Base-by-base conservation (phyloP, 2,329 filamentous ascomycete species). In the Aspergillus ibericus region DNA sequence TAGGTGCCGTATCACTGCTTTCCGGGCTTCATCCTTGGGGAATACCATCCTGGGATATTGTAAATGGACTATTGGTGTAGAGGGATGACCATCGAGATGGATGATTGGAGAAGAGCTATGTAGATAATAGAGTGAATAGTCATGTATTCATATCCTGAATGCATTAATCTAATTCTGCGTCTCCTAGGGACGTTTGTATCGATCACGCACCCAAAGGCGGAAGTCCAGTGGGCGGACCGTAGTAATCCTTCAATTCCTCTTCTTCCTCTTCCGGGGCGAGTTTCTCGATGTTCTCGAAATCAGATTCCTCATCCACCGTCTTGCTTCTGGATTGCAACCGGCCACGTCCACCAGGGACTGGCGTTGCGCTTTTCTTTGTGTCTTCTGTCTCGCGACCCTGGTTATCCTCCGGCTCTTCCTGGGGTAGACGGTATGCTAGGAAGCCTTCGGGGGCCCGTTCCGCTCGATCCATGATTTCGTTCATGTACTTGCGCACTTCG, bases 401-500 rank as follows among this genome's bases (percentile, higher is more conserved):
- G 25, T 51, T 58, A 12, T 61, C 61, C 29, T 70, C 70, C 5
- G 52, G 56, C 29, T 75, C 72, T 51, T 80, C 78, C 5, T 70
- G 70, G 3, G 85, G 85, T 50, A 88, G 70, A 50, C 82, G 79
- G 55, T 85, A 75, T 1, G 84, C 83, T 8, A 87, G 74, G 67
- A 81, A 82, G 5, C 81, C 80, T 57, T 81, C 79, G 3, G 83
- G 82, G 0, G 83, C 83, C 15, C 83, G 76, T 60, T 81, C 79
- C 53, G 83, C 83, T 3, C 80, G 80, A 63, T 82, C 80, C 77
- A 88, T 87, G 13, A 83, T 72, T 20, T 80, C 78, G 56, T 83
- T 80, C 83, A 85, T 85, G 63, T 83, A 79, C 61, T 78, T 78
- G 59, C 80, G 76, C 3, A 83, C 82, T 63, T 83, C 82, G 1